Evolutionary conservation across 176 grass and related monocot species (phyloP), one percentile per base, ranked within the genome.

Genomic region (Zea mays): DNA sequence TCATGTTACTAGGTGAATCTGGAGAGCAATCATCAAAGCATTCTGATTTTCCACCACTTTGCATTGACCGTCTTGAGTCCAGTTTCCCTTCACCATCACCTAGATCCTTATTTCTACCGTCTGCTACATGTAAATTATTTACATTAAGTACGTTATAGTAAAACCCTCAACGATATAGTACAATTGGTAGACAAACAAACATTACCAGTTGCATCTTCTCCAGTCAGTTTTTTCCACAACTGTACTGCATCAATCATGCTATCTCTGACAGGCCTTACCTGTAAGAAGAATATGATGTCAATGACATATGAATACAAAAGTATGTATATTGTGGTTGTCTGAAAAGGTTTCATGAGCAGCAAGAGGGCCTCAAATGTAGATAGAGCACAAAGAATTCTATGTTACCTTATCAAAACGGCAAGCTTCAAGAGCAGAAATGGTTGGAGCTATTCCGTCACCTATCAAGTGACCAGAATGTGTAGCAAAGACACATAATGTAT

Each of bases 401-500:
- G 62, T 80, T 85, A 99, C 96, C 96, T 99, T 99, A 78, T 99
- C 96, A 88, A 99, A 99, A 80, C 96, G 96, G 63, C 96, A 95
- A 59, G 88, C 88, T 72, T 99, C 96, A 0, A 99, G 92, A 72
- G 85, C 86, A 73, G 88, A 73, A 62, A 99, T 86, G 10, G 90
- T 99, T 50, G 90, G 79, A 75, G 87, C 78, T 5, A 76, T 74
- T 37, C 88, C 87, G 60, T 99, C 96, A 62, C 87, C 90, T 76
- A 99, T 80, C 79, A 99, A 85, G 84, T 90, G 90, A 33, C 83
- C 83, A 8, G 92, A 95, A 80, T 88, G 52, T 73, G 90, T 86
- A 35, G 92, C 88, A 74, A 99, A 57, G 36, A 93, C 90, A 85
- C 83, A 83, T 17, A 99, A 81, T 79, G 96, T 93, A 83, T 99